Evolutionary conservation across 2,329 filamentous ascomycete species (phyloP).

Genomic region (Ascochyta viciae-villosae): DNA sequence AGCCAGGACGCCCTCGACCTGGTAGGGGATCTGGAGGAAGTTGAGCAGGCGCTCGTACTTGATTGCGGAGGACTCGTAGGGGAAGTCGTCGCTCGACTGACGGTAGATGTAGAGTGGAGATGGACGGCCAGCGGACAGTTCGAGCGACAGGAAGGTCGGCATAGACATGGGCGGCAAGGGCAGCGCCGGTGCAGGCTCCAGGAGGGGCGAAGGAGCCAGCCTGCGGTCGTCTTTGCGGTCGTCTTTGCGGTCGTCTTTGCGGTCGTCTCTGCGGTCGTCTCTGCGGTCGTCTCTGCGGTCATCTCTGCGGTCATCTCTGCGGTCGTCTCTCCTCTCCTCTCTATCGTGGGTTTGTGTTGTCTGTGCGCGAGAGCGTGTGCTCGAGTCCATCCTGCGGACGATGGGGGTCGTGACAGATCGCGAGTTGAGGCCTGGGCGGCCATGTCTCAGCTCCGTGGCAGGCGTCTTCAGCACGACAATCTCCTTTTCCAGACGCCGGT

Average conservation of each 20-base stretch:
- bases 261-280: neutral
- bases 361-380: constrained; percentile 39
- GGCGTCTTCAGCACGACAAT: constrained; percentile 41
- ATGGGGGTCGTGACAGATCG: constrained; percentile 49
- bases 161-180: constrained; percentile 69
- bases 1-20: constrained; percentile 81
- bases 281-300: constrained; percentile 17
- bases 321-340: constrained; percentile 15
- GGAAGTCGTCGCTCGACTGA: constrained; percentile 64
- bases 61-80: constrained; percentile 90
- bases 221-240: constrained; percentile 25
- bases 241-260: neutral
- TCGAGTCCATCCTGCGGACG: constrained; percentile 43
- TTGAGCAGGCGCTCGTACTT: constrained; percentile 93
- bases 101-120: constrained; percentile 70
- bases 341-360: constrained; percentile 40
- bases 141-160: constrained; percentile 70
- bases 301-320: constrained; percentile 7
- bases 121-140: constrained; percentile 66
- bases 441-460: constrained; percentile 29
- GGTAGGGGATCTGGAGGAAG: constrained; percentile 80
- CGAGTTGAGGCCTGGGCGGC: constrained; percentile 40
- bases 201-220: constrained; percentile 52
- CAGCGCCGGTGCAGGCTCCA: constrained; percentile 54
- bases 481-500: constrained; percentile 35